phyloP scores from a whole-genome alignment of 2,329 filamentous ascomycete species.

The Scedosporium apiospermum region DNA sequence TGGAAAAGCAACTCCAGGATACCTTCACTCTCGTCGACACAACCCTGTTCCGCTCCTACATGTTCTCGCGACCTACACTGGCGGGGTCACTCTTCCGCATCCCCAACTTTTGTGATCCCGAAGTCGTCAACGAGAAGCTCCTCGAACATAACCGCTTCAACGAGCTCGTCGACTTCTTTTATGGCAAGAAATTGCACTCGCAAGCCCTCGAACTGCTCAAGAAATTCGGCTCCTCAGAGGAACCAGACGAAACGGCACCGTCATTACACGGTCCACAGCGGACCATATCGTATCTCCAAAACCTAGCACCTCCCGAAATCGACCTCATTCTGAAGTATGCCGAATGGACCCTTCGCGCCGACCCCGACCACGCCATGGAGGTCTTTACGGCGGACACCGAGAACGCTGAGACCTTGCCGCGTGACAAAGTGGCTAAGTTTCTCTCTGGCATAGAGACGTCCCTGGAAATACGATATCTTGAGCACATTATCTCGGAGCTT shows the following conservation, averaged over 20 bases:
- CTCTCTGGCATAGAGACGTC: conserved; percentile 57
- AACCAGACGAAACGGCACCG: conserved; percentile 39
- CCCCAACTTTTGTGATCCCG: conserved; percentile 92
- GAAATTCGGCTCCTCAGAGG: conserved; percentile 61
- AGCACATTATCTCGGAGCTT: conserved; percentile 83
- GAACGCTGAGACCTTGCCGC: conserved; percentile 82
- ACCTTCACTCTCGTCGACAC: conserved; percentile 86
- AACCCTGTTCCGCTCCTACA: conserved; percentile 86
- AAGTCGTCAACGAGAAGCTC: conserved; percentile 87
- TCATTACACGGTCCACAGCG: conserved; percentile 69
- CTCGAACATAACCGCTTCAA: conserved; percentile 83
- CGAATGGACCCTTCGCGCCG: conserved; percentile 70
- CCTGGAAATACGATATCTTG: conserved; percentile 74
- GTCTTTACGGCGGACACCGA: conserved; percentile 89
- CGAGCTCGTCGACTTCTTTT: conserved; percentile 94
- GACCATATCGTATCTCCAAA: conserved; percentile 85
- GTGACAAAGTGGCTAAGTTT: conserved; percentile 66
- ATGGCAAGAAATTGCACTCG: conserved; percentile 86
- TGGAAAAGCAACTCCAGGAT: conserved; percentile 61
- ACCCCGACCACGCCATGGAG: conserved; percentile 75
- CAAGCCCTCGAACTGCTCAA: conserved; percentile 75
- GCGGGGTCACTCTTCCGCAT: conserved; percentile 88
- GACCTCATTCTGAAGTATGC: conserved; percentile 88
- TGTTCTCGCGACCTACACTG: conserved; percentile 79
- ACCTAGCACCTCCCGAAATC: conserved; percentile 75